Conservation (phyloP, 2,329 filamentous ascomycete genomes). For the Neofusicoccum umdonicola region DNA sequence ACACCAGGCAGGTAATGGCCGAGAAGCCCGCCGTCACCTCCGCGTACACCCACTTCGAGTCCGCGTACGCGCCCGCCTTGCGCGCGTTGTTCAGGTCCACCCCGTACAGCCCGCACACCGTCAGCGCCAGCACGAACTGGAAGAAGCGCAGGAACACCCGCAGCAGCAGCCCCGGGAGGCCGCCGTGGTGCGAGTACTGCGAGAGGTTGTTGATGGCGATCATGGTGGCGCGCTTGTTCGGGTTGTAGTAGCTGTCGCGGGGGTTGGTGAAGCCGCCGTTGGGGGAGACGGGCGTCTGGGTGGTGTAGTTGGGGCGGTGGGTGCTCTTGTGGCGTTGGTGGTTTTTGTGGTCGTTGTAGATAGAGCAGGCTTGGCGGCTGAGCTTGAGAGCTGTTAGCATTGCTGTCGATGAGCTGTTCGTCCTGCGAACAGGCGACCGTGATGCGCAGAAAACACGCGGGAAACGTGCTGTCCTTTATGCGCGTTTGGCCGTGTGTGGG, state of each 20-base stretch:
- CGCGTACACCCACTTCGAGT: conserved; percentile 58
- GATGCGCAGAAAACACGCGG: background rate
- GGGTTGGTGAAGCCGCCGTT: background rate
- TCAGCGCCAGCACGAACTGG: conserved; percentile 73
- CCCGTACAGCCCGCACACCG: conserved; percentile 70
- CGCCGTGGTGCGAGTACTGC: conserved; percentile 21
- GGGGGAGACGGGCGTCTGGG: background rate
- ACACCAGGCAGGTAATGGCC: conserved; percentile 63
- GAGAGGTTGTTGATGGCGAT: conserved; percentile 6
- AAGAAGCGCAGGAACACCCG: conserved; percentile 67
- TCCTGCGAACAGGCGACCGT: background rate
- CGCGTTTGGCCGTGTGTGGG: background rate
- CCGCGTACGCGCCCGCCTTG: conserved; percentile 44
- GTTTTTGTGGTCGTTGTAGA: conserved; percentile 11
- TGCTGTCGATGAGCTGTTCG: background rate
- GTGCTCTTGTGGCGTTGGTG: conserved; percentile 4
- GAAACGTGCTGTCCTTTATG: background rate
- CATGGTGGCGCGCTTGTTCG: conserved; percentile 7
- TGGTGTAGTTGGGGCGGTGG: background rate
- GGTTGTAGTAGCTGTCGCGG: background rate
- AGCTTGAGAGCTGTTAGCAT: conserved; percentile 10
- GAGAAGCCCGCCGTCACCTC: conserved; percentile 66
- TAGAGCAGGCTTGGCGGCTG: conserved; percentile 2
- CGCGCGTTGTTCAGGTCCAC: conserved; percentile 37
- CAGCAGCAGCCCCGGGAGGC: conserved; percentile 48